A percentile compares a stretch with the other conserved stretches of the same genome.
These are phyloP conservation scores for Galium porrigens DNA, from an alignment of 305 asterid species.

Conservation along the genomic window DNA sequence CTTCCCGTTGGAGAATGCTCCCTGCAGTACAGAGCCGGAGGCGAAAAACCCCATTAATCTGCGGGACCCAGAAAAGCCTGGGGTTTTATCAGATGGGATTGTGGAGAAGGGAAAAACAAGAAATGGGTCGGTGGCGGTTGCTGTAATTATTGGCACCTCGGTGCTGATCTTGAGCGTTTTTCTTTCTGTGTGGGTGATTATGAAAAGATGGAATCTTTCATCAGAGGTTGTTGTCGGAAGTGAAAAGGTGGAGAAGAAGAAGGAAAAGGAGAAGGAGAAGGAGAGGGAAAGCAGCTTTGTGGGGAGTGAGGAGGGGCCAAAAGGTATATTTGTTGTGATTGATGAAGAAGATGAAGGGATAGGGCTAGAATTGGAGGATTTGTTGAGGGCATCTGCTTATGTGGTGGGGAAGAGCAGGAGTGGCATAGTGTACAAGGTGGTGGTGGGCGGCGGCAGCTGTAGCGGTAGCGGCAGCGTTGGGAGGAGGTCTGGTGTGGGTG, in stretches of 20 bases:
- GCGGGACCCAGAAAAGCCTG: constrained; percentile 32
- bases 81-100: constrained; percentile 24
- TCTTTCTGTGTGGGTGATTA: constrained; percentile 40
- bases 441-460: constrained; percentile 55
- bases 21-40: constrained; percentile 42
- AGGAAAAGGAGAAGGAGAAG: constrained; percentile 21
- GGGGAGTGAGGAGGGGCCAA: constrained; percentile 46
- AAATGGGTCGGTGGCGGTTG: constrained; percentile 32
- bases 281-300: constrained; percentile 18
- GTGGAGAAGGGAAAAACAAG: constrained; percentile 25
- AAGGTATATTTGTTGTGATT: constrained; percentile 55
- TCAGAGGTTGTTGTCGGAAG: constrained; percentile 31
- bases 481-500: constrained; percentile 23
- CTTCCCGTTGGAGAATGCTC: constrained; percentile 41
- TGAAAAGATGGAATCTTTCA: constrained; percentile 39
- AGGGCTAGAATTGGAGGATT: constrained; percentile 72
- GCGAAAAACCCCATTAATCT: constrained; percentile 43
- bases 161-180: constrained; percentile 41
- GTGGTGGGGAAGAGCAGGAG: constrained; percentile 86
- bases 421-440: constrained; percentile 87
- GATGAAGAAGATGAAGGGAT: constrained; percentile 43
- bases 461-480: constrained; percentile 40
- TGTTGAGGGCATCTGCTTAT: constrained; percentile 90
- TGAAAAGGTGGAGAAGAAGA: constrained; percentile 29
- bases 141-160: constrained; percentile 46